Evolutionary conservation across 1,284 basidiomycete species (phyloP), one percentile per base, ranked within the genome.

Genomic region (Earliella scabrosa): DNA sequence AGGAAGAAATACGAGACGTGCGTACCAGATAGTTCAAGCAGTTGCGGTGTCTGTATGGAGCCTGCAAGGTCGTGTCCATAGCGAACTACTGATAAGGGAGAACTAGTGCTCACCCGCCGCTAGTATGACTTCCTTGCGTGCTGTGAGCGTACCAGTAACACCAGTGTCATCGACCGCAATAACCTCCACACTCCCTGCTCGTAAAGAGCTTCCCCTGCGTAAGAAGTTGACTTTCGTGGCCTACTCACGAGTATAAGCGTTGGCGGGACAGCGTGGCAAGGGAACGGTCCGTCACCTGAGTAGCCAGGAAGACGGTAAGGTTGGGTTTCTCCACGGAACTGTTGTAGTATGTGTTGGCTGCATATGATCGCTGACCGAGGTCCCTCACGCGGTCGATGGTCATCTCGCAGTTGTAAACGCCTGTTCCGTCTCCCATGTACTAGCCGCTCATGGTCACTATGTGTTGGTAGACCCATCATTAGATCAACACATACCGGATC

Each of bases 151-250:
- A 7, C 58, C 53, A 0, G 18, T 49, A 24, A 52, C 43, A 3
- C 53, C 53, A 4, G 53, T 55, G 2, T 45, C 59, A 46, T 34
- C 51, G 47, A 48, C 52, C 34, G 44, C 64, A 58, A 26, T 49
- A 29, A 50, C 65, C 35, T 31, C 35, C 21, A 58, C 70, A 66
- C 54, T 65, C 54, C 18, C 66, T 59, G 32, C 68, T 95, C 56
- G 97, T 82, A 45, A 97, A 31, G n/a, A 20, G 10, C 20, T 21
- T 3, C 14, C 23, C 11, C 18, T 3, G 23, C 20, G 16, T n/a
- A 23, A 14, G 27, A 53, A 50, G 5, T 35, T 46, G 24, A 53
- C 31, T 18, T 54, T 49, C 9, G 48, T 46, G 8, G 51, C 47
- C 56, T 53, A 13, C 3, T 6, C 8, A 5, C 11, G 21, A 4